These are phyloP conservation scores for Ascomycota sp. DNA, from an alignment of 2,329 filamentous ascomycete genomes.

Conservation along the genomic window DNA sequence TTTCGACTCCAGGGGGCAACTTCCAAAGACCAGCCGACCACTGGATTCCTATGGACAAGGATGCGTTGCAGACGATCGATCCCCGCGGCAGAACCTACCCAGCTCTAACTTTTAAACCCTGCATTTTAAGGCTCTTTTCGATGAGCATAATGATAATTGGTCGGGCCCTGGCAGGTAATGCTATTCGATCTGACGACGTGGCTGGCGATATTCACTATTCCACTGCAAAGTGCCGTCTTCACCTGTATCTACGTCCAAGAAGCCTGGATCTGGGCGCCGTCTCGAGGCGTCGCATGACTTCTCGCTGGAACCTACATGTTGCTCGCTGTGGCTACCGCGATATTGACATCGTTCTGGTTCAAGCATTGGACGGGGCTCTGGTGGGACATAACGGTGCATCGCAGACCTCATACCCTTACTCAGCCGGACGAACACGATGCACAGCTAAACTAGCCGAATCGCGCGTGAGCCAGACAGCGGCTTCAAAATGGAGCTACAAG, in stretches of 20 bases:
- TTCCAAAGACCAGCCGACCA: conserved; percentile 2
- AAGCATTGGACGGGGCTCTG: conserved; percentile 50
- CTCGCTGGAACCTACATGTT: conserved; percentile 54
- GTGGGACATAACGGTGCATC: conserved; percentile 65
- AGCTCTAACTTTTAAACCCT: conserved; percentile 48
- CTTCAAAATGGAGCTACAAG: conserved; percentile 30
- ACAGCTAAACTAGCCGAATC: conserved; percentile 50
- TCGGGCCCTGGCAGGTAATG: conserved; percentile 46
- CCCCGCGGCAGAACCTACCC: conserved; percentile 19
- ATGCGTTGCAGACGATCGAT: conserved; percentile 15
- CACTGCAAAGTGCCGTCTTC: conserved; percentile 61
- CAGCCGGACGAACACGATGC: conserved; percentile 58
- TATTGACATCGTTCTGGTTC: conserved; percentile 43
- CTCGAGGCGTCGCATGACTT: conserved; percentile 60
- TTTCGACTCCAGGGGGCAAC: conserved; percentile 1
- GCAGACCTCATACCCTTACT: conserved; percentile 65
- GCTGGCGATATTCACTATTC: conserved; percentile 61
- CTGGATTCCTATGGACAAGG: conserved; percentile 15
- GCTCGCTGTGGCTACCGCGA: conserved; percentile 31
- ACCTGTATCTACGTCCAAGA: conserved; percentile 36
- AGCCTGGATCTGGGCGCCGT: conserved; percentile 60
- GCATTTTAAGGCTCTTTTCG: conserved; percentile 45
- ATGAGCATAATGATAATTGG: conserved; percentile 38
- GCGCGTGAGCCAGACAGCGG: conserved; percentile 27
- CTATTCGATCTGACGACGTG: conserved; percentile 50